Conservation (phyloP, 805 yeast species). For the Candida koratica region DNA sequence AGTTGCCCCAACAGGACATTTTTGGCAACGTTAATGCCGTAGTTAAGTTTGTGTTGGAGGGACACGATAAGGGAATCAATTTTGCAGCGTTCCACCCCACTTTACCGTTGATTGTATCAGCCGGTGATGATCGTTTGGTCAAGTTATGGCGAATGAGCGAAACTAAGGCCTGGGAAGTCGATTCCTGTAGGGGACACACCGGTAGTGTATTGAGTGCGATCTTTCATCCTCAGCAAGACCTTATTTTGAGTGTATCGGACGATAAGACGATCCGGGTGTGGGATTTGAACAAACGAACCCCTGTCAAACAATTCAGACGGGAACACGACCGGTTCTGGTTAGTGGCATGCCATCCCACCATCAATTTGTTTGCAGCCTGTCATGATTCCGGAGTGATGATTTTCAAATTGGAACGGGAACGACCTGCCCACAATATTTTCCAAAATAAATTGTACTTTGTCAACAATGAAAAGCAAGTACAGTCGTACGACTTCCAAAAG, state of each 20-base stretch:
- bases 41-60: constrained; percentile 93
- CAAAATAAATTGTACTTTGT: constrained; percentile 74
- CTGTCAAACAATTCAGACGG: constrained; percentile 89
- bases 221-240: constrained; percentile 91
- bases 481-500: constrained; percentile 64
- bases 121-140: constrained; percentile 93
- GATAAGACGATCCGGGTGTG: constrained; percentile 95
- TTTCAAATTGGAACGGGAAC: constrained; percentile 93
- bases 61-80: constrained; percentile 97
- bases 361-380: constrained; percentile 92
- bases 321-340: constrained; percentile 95
- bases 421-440: constrained; percentile 79
- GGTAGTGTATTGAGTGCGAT: constrained; percentile 84
- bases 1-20: constrained; percentile 81
- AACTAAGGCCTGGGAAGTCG: constrained; percentile 98
- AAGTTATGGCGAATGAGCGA: constrained; percentile 98
- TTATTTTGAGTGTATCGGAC: constrained; percentile 89
- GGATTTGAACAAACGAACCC: constrained; percentile 92
- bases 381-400: constrained; percentile 98
- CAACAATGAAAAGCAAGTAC: constrained; percentile 82
- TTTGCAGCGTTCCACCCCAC: constrained; percentile 99
- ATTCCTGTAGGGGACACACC: constrained; percentile 96
- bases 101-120: constrained; percentile 88
- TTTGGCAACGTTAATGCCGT: constrained; percentile 93
- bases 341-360: constrained; percentile 79